A percentile compares a stretch with the other conserved stretches of the same genome.
phyloP scores from a whole-genome alignment of 805 yeast genomes.

The Nakazawaea ernobii region DNA sequence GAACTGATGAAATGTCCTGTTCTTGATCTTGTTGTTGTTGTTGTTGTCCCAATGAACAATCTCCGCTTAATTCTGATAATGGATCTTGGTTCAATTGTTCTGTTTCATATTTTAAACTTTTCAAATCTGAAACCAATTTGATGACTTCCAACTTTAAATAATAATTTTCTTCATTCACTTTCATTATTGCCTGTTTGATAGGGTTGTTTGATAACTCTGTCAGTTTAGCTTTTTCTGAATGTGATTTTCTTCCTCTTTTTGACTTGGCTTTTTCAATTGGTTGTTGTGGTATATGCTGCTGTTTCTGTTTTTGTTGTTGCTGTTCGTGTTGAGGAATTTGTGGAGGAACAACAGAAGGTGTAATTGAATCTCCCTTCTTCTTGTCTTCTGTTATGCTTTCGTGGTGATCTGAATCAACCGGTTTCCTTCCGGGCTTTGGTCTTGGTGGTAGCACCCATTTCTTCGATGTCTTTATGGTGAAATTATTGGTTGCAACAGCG shows the following conservation, averaged over 20 bases:
- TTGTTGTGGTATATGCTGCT: not conserved
- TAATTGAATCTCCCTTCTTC: not conserved
- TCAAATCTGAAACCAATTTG: conserved; percentile 37
- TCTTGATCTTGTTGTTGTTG: not conserved
- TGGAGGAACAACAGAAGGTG: not conserved
- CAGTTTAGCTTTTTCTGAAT: conserved; percentile 3
- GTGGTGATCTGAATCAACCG: conserved; percentile 18
- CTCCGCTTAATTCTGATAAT: too few species aligned
- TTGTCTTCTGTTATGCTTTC: not conserved
- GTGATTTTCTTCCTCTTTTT: conserved; percentile 10
- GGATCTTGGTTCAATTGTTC: not conserved
- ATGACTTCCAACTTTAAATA: conserved; percentile 37
- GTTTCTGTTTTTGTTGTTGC: not conserved
- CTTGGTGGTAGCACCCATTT: conserved; percentile 84
- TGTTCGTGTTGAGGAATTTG: not conserved
- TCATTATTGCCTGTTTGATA: conserved; percentile 32
- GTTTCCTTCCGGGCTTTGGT: conserved; percentile 68
- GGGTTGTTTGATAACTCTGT: conserved; percentile 19
- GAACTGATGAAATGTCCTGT: conserved; percentile 6
- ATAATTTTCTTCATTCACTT: conserved; percentile 40
- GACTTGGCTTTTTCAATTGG: not conserved
- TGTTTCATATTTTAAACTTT: conserved; percentile 24
- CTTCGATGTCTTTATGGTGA: conserved; percentile 54
- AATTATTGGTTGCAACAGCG: not conserved
- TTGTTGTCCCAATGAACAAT: not conserved